A percentile compares a stretch with the other conserved stretches of the same genome.
Conservation (phyloP, 768 basidiomycete genomes). For the Mycena haematopus region DNA sequence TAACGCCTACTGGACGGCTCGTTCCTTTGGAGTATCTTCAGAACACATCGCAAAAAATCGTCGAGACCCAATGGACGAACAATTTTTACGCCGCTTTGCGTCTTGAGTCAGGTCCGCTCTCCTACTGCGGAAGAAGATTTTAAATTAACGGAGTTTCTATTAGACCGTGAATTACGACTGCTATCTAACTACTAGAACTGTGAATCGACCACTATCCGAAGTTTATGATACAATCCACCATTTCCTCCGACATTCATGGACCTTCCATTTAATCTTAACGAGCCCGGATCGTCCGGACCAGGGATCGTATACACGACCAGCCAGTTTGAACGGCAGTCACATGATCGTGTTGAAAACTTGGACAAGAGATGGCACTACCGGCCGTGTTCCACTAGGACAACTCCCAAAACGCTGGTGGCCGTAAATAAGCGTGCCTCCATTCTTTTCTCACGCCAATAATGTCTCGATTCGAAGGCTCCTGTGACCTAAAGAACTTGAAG, state of each 20-base stretch:
- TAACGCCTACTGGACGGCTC: constrained; percentile 31
- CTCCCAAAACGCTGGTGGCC: too few species aligned
- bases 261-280: background rate
- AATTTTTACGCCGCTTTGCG: constrained; percentile 50
- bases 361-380: too few species aligned
- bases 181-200: constrained; percentile 8
- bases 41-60: constrained; percentile 41
- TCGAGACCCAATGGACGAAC: constrained; percentile 53
- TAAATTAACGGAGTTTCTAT: background rate
- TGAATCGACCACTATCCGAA: background rate
- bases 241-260: constrained; percentile 1
- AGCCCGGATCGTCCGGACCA: background rate
- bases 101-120: constrained; percentile 19
- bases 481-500: too few species aligned
- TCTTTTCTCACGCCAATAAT: constrained; percentile 1
- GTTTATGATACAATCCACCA: constrained; percentile 1
- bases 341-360: constrained; percentile 15
- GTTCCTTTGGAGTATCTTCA: constrained; percentile 53
- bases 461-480: background rate
- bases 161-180: constrained; percentile 6
- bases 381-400: too few species aligned
- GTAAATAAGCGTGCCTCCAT: background rate
- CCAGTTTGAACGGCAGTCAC: constrained; percentile 1
- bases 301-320: background rate
- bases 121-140: background rate